Evolutionary conservation across 2,329 filamentous ascomycete species (phyloP).

Genomic region (Blastomyces emzantsi): DNA sequence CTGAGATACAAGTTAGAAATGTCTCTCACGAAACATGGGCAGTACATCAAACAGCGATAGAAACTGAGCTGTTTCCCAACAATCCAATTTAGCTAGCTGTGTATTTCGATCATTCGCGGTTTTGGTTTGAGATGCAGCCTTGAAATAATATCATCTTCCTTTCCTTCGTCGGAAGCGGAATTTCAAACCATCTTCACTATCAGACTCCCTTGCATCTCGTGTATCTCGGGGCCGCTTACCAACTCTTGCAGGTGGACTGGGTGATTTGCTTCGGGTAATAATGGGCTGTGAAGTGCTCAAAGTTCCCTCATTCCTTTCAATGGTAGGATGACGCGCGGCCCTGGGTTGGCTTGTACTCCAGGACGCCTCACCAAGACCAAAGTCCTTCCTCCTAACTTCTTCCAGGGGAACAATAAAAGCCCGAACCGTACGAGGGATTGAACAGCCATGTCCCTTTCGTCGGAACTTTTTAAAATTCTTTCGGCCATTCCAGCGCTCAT

Average conservation of each 20-base stretch:
- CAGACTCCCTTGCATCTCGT: conserved; percentile 35
- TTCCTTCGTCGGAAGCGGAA: conserved; percentile 47
- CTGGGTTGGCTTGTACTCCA: conserved; percentile 45
- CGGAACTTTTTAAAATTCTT: conserved; percentile 91
- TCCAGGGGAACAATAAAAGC: conserved; percentile 61
- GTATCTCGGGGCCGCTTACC: conserved; percentile 29
- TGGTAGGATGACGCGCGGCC: background rate
- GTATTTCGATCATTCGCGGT: background rate
- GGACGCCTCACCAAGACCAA: conserved; percentile 66
- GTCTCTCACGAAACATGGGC: no score
- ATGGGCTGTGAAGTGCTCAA: conserved; percentile 17
- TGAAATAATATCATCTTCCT: background rate
- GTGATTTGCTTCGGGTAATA: conserved; percentile 14
- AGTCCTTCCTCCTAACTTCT: conserved; percentile 61
- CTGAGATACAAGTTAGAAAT: no score
- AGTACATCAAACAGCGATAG: background rate
- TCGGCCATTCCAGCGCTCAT: conserved; percentile 83
- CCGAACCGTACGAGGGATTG: conserved; percentile 36
- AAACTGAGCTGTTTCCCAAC: background rate
- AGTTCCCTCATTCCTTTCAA: background rate
- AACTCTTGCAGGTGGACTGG: conserved; percentile 17
- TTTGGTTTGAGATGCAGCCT: background rate
- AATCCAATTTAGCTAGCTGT: background rate
- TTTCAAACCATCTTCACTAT: conserved; percentile 49
- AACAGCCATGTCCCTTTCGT: conserved; percentile 26